Evolutionary conservation across 768 basidiomycete genomes (phyloP).

Genomic region (Collybia mongolica): DNA sequence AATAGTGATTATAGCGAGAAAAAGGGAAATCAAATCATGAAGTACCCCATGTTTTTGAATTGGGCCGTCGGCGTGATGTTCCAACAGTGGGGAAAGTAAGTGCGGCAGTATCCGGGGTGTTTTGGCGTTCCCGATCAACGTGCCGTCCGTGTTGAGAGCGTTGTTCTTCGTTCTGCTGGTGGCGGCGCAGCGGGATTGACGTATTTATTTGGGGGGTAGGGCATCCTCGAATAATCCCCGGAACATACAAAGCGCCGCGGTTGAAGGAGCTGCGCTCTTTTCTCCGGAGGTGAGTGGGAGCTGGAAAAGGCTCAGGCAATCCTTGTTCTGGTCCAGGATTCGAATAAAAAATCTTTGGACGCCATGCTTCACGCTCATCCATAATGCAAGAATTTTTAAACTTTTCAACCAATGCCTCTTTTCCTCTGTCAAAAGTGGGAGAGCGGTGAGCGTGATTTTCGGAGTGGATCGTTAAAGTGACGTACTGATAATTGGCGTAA

Average conservation of each 20-base stretch:
- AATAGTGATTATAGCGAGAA: too few species aligned
- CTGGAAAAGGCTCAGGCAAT: slow-evolving; percentile 76
- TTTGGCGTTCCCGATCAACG: neutral
- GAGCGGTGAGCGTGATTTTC: neutral
- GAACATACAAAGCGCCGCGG: slow-evolving; percentile 67
- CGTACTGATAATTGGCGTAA: slow-evolving; percentile 90
- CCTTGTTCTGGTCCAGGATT: slow-evolving; percentile 69
- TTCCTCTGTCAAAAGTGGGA: slow-evolving; percentile 53
- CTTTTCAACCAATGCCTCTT: slow-evolving; percentile 87
- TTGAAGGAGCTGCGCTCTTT: slow-evolving; percentile 84
- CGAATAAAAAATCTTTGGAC: slow-evolving; percentile 83
- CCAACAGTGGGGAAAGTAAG: neutral
- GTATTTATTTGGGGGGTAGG: slow-evolving; percentile 8
- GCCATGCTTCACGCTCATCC: slow-evolving; percentile 82
- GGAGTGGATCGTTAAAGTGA: slow-evolving; percentile 15
- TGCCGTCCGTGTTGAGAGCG: slow-evolving; percentile 6
- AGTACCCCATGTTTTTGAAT: too few species aligned
- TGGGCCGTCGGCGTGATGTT: too few species aligned
- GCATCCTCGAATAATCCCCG: slow-evolving; percentile 15
- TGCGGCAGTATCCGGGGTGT: neutral
- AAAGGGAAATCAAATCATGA: too few species aligned
- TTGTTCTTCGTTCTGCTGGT: slow-evolving; percentile 8
- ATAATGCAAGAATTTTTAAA: slow-evolving; percentile 91
- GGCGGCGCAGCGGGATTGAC: slow-evolving; percentile 15
- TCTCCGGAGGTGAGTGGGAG: slow-evolving; percentile 76